Evolutionary conservation across 805 yeast genomes (phyloP), one percentile per base, ranked within the genome.

Genomic region (Barnettozyma wickerhamii): DNA sequence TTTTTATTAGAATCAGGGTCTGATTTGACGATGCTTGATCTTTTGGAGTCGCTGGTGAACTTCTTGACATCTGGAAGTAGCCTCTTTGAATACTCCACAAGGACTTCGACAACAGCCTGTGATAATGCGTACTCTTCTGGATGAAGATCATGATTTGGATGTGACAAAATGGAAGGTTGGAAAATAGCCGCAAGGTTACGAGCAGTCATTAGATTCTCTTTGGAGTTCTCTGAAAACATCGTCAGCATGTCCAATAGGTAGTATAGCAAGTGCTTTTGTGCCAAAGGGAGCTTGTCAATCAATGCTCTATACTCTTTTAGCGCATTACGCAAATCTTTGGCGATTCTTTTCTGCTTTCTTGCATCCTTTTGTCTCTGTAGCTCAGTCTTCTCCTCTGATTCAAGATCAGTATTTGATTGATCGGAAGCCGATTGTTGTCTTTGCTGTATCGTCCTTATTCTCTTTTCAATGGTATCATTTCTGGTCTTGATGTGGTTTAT

Each of bases 141-240:
- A 31, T 83, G 77, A 81, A 91, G 77, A 58, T 90, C 96, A 60
- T 93, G 97, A 49, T 74, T 75, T 5, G 96, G 95, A 60, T 91
- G 98, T 9, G 95, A 84, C 39, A 93, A 68, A 14, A 93, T 79
- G n/a, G 96, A 85, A 4, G 99, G 98, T 65, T 93, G 99, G 66
- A 93, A 93, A 42, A 93, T 86, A 2, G 98, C 96, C 1, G 98
- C 95, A 48, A 93, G 68, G 59, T 93, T 93, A 52, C 88, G 77
- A 1, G 95, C 86, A 2, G 96, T 80, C 99, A 93, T 93, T 48
- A 87, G 68, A 59, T 90, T 93, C 45, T 77, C 77, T 37, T 75
- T 76, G 13, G 95, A 74, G 54, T 84, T 81, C 44, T 83, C 77
- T 32, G 89, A 84, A 54, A 93, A 95, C 65, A 89, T 75, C 12